Conservation (phyloP, 257 asterid species). For the Apocynum venetum region DNA sequence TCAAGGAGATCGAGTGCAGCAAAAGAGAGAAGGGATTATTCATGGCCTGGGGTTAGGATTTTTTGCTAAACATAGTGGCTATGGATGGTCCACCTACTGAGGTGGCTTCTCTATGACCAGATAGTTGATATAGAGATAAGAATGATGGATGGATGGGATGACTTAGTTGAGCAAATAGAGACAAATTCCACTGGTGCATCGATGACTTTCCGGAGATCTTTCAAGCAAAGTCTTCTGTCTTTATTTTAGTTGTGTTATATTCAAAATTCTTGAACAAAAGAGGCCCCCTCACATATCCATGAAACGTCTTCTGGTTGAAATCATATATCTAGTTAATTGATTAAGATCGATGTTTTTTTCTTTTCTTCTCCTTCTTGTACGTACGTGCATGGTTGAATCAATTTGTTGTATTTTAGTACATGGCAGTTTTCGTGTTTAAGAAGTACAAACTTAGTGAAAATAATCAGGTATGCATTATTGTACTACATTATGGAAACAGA, state of each 20-base stretch:
- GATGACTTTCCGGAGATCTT: background rate
- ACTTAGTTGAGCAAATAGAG: background rate
- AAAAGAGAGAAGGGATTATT: background rate
- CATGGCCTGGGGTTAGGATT: background rate
- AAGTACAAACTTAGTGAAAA: too few relatives aligned
- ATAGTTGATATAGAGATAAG: background rate
- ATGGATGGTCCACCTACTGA: slow-evolving; percentile 9
- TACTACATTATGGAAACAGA: too few relatives aligned
- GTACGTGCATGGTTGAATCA: too few relatives aligned
- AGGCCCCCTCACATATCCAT: background rate
- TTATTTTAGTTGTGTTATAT: background rate
- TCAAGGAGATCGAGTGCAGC: too few relatives aligned
- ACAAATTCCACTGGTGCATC: slow-evolving; percentile 2
- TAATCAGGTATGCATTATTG: too few relatives aligned
- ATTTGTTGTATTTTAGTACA: too few relatives aligned
- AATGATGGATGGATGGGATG: slow-evolving; percentile 7
- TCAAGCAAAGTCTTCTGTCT: background rate
- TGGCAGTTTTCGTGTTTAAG: too few relatives aligned
- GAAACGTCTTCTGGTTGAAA: background rate
- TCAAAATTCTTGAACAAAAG: background rate
- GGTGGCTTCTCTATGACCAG: slow-evolving; percentile 9
- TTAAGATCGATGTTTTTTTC: too few relatives aligned
- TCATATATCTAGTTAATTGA: too few relatives aligned
- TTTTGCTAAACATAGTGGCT: slow-evolving; percentile 1
- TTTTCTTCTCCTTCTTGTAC: too few relatives aligned